phyloP scores from a whole-genome alignment of 148 eudicot genomes.

The Rhododendron williamsianum region DNA sequence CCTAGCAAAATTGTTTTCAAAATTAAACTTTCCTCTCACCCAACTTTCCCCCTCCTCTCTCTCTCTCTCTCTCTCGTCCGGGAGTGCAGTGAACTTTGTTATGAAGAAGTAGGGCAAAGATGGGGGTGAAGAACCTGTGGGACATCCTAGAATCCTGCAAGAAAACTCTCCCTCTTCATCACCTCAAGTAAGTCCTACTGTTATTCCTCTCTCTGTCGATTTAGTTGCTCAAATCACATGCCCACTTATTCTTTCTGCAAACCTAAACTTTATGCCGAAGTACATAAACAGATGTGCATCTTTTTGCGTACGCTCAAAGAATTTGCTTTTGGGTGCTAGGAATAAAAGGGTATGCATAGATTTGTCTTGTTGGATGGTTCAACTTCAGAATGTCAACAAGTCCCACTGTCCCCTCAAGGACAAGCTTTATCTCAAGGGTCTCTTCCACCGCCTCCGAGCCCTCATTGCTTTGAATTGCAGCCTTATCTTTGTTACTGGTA shows the following conservation, averaged over 20 bases:
- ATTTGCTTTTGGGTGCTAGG: constrained; percentile 34
- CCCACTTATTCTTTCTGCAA: background rate
- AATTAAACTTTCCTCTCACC: background rate
- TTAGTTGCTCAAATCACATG: background rate
- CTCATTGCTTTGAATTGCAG: constrained; percentile 90
- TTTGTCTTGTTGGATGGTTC: constrained; percentile 97
- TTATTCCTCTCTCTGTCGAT: background rate
- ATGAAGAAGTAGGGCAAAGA: constrained; percentile 8
- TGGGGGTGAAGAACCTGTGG: constrained; percentile 96
- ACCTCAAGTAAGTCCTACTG: constrained; percentile 64
- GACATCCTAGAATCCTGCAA: constrained; percentile 89
- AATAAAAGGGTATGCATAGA: constrained; percentile 94
- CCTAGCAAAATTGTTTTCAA: background rate
- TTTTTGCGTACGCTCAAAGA: background rate
- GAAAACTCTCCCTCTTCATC: constrained; percentile 85
- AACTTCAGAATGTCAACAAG: constrained; percentile 67
- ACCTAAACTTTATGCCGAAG: background rate
- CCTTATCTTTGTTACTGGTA: constrained; percentile 79
- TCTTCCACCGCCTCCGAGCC: constrained; percentile 91
- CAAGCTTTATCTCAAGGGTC: constrained; percentile 71
- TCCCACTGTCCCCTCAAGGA: constrained; percentile 66
- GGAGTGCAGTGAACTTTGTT: background rate
- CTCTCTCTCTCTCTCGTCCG: background rate
- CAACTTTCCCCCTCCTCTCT: background rate
- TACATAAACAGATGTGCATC: background rate